Evolutionary conservation across 345 rosid species (phyloP).

Genomic region (Alliaria petiolata): DNA sequence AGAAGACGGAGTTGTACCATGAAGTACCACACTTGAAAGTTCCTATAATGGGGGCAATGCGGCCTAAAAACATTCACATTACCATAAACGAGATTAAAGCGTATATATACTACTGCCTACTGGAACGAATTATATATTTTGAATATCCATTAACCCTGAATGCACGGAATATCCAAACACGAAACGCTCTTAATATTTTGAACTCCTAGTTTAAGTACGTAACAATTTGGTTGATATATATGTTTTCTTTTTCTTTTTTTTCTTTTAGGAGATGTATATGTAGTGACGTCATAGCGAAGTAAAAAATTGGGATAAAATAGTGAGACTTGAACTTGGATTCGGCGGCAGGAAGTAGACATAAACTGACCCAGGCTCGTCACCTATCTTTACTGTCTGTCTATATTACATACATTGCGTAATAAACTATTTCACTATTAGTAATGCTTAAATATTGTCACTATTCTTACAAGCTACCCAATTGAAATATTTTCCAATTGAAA

Average conservation of each 20-base stretch:
- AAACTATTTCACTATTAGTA: background rate
- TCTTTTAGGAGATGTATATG: too few relatives aligned
- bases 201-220: background rate
- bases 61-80: too few relatives aligned
- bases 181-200: background rate
- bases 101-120: too few relatives aligned
- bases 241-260: background rate
- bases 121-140: too few relatives aligned
- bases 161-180: background rate
- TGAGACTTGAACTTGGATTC: conserved; percentile 22
- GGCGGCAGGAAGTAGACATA: conserved; percentile 36
- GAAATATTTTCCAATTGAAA: background rate
- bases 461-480: conserved; percentile 25
- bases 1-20: too few relatives aligned
- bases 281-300: conserved; percentile 13
- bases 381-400: conserved; percentile 24
- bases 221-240: background rate
- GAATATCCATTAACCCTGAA: too few relatives aligned
- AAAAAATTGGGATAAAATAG: background rate
- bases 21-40: too few relatives aligned
- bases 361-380: conserved; percentile 34
- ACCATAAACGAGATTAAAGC: too few relatives aligned
- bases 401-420: conserved; percentile 27
- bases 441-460: background rate
- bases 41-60: too few relatives aligned